These are phyloP conservation scores for Lentinula boryana DNA, from an alignment of 768 basidiomycete species.

Conservation along the genomic window DNA sequence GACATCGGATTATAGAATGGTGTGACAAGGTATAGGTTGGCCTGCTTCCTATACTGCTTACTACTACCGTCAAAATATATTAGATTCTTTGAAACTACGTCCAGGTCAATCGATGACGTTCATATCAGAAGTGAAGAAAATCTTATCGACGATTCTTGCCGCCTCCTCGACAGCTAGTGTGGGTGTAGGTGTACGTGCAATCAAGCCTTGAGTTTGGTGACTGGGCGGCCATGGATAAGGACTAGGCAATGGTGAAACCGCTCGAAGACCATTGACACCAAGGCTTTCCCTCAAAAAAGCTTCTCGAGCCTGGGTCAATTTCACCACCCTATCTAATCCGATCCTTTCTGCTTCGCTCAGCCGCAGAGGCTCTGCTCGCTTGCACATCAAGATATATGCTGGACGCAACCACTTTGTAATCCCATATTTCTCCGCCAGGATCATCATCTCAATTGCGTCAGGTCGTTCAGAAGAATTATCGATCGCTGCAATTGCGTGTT, in stretches of 20 bases:
- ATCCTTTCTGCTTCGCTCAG: constrained; percentile 2
- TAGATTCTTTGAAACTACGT: not conserved
- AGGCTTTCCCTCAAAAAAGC: not conserved
- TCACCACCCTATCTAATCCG: constrained; percentile 3
- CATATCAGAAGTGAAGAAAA: not conserved
- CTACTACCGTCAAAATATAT: not conserved
- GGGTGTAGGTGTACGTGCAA: not conserved
- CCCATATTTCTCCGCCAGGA: constrained; percentile 3
- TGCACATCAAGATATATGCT: constrained; percentile 2
- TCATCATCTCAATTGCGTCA: not conserved
- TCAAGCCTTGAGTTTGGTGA: not conserved
- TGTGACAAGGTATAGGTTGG: not conserved
- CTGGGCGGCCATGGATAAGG: constrained; percentile 1
- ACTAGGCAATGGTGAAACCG: not conserved
- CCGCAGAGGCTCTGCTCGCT: not conserved
- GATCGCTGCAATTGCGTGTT: not conserved
- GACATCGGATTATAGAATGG: constrained; percentile 5
- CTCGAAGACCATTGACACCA: not conserved
- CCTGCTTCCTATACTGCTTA: not conserved
- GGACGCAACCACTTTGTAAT: constrained; percentile 3
- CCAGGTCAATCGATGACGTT: not conserved
- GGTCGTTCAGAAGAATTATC: not conserved
- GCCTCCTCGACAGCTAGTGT: not conserved
- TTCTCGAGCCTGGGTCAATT: constrained; percentile 2
- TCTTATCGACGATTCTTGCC: not conserved